Percentiles rank a stretch among this genome's conserved stretches.
Conservation (phyloP, 768 basidiomycete genomes). For the Russula emetica region DNA sequence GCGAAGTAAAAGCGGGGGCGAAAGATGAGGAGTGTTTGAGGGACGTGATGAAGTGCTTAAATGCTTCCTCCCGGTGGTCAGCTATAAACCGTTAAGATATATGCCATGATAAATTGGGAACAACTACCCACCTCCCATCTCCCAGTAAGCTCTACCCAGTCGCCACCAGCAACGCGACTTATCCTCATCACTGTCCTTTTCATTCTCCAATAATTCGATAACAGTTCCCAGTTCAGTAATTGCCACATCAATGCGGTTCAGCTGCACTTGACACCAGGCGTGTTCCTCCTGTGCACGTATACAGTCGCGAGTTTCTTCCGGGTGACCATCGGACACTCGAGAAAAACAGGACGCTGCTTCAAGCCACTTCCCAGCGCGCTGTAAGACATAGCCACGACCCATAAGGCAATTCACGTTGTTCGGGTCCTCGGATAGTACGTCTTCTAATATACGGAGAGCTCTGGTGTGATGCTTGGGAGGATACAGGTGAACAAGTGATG, state of each 20-base stretch:
- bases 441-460: constrained; percentile 69
- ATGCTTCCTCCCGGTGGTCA: constrained; percentile 57
- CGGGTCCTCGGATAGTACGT: constrained; percentile 60
- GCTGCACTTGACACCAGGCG: constrained; percentile 76
- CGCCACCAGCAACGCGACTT: constrained; percentile 82
- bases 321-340: constrained; percentile 47
- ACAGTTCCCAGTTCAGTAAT: constrained; percentile 47
- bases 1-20: constrained; percentile 89
- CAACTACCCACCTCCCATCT: constrained; percentile 54
- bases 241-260: constrained; percentile 45
- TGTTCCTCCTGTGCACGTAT: constrained; percentile 73
- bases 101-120: neutral
- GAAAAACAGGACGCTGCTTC: constrained; percentile 63
- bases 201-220: constrained; percentile 40
- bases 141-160: constrained; percentile 73
- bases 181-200: constrained; percentile 51
- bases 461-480: constrained; percentile 86
- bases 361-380: constrained; percentile 59
- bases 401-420: constrained; percentile 64
- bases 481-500: constrained; percentile 76
- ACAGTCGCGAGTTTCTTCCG: constrained; percentile 44
- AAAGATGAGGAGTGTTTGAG: constrained; percentile 71
- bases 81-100: constrained; percentile 34
- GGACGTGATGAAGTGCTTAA: constrained; percentile 71
- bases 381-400: constrained; percentile 68